phyloP scores from a whole-genome alignment of 2,329 filamentous ascomycete genomes.

The Colletotrichum limetticola region DNA sequence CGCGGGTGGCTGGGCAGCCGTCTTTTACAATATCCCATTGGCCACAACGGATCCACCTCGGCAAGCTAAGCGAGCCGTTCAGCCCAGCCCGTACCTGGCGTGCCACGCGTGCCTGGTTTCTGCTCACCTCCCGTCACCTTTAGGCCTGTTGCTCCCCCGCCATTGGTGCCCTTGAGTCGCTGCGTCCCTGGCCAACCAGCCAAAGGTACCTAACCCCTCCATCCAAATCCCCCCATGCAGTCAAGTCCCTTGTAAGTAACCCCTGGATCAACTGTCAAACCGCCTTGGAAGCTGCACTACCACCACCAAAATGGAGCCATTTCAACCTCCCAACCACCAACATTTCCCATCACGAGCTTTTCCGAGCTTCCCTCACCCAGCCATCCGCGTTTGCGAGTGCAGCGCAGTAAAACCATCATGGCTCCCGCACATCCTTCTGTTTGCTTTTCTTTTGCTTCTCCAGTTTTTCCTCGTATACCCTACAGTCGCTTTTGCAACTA shows the following conservation, averaged over 20 bases:
- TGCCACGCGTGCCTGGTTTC: neutral
- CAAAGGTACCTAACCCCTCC: neutral
- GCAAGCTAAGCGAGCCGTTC: neutral
- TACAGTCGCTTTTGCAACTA: neutral
- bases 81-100: neutral
- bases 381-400: conserved; percentile 34
- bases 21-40: neutral
- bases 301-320: conserved; percentile 2
- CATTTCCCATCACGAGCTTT: conserved; percentile 31
- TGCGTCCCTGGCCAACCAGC: conserved; percentile 14
- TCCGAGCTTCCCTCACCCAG: conserved; percentile 18
- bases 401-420: conserved; percentile 34
- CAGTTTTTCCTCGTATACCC: conserved; percentile 18
- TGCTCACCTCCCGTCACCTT: neutral
- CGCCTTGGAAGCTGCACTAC: conserved; percentile 6
- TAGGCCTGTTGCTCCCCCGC: neutral
- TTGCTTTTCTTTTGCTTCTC: conserved; percentile 24
- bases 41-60: neutral
- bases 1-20: neutral
- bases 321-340: conserved; percentile 36
- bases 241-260: neutral
- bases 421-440: conserved; percentile 22
- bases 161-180: neutral
- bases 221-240: neutral
- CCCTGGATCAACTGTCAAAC: conserved; percentile 8